Base-by-base conservation (phyloP, 148 eudicot genomes). In the Amaranthus cruentus region DNA sequence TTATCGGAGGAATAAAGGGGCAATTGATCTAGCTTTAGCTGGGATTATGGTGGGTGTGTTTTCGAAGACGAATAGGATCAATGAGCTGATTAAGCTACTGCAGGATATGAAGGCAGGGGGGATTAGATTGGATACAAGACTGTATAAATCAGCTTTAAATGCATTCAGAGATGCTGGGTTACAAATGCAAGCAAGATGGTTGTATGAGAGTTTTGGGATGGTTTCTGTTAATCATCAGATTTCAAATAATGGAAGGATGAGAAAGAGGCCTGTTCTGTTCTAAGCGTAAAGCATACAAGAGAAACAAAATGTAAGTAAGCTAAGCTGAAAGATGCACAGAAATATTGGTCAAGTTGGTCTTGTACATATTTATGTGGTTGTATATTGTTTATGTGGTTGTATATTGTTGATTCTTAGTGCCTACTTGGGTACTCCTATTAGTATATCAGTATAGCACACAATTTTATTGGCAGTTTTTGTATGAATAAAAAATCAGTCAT, bases 11-110 rank as follows among this genome's bases (percentile, higher is more conserved):
- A 90, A 85, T 47, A 91, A 89, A 15, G 97, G 96, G 28, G 68
- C 14, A 68, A 73, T 87, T 7, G 99, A 95, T 68, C 74, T 83
- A 76, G 97, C 90, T 7, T 77, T 95, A 96, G 99, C 88, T 0
- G 99, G 96, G 53, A 84, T 90, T 4, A 95, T 95, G 99, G 99
- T 95, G 14, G 81, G 91, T 6, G 87, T 95, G 0, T 85, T 85
- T 79, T 95, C 99, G 0, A 95, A 91, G 85, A 80, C 69, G 46
- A 92, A 82, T 56, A 68, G 86, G 53, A 73, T 88, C 0, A 92
- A 95, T 69, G 90, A 92, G 70, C 71, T 92, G 78, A 88, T 95
- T 48, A 86, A 83, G 78, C 87, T 95, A 18, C 67, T 95, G 87
- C 89, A 83, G 69, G 87, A 88, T 79, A 80, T 92, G 91, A 90